Conservation (phyloP, 1,284 basidiomycete genomes). For the Heterobasidion occidentale region DNA sequence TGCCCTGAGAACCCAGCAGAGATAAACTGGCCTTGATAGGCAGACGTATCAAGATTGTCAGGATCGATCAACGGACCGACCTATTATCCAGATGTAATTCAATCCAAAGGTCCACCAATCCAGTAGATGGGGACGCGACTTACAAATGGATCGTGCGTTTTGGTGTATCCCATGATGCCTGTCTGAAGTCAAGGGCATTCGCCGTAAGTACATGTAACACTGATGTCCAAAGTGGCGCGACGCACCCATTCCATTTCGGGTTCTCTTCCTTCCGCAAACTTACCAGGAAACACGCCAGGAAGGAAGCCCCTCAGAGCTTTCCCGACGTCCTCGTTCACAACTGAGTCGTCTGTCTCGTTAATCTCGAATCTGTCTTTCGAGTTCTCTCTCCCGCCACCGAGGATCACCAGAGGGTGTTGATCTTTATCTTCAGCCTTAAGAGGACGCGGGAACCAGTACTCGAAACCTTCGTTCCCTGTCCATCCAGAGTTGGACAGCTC, state of each 20-base stretch:
- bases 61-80: constrained; percentile 52
- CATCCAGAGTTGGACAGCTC: constrained; percentile 21
- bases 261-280: constrained; percentile 30
- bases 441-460: constrained; percentile 81
- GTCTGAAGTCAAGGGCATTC: constrained; percentile 34
- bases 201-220: neutral
- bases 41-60: constrained; percentile 8
- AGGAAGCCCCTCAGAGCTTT: constrained; percentile 47
- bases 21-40: constrained; percentile 58
- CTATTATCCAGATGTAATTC: constrained; percentile 24
- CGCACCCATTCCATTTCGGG: constrained; percentile 73
- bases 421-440: constrained; percentile 17
- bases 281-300: constrained; percentile 48
- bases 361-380: constrained; percentile 37
- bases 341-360: constrained; percentile 55
- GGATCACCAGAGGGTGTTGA: constrained; percentile 51
- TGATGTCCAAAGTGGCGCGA: neutral
- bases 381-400: constrained; percentile 63
- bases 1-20: constrained; percentile 73
- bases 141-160: constrained; percentile 61
- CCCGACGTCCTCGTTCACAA: constrained; percentile 39
- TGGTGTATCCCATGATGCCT: constrained; percentile 78
- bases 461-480: constrained; percentile 39
- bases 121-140: constrained; percentile 17
- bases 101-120: neutral